phyloP scores from a whole-genome alignment of 352 stramenopile genomes.

The Phytophthora pisi region DNA sequence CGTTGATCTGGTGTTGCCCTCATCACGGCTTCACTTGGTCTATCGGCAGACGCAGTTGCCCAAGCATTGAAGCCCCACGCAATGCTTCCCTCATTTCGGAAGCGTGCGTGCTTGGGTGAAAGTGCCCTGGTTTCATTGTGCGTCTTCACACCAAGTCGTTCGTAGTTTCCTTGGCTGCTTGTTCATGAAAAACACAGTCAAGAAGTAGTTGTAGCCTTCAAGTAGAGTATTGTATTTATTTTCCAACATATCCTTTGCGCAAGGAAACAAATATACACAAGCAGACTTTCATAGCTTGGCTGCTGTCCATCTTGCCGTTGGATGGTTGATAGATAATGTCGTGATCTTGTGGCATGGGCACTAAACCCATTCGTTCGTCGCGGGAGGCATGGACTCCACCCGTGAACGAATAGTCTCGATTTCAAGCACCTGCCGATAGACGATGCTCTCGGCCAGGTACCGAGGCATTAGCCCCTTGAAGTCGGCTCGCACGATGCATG shows the following conservation, averaged over 20 bases:
- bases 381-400: conserved; percentile 43
- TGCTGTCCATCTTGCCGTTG: conserved; percentile 34
- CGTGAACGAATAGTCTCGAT: conserved; percentile 55
- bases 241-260: conserved; percentile 21
- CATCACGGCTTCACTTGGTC: conserved; percentile 46
- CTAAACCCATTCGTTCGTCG: conserved; percentile 37
- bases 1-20: conserved; percentile 31
- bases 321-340: conserved; percentile 38
- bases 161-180: not conserved
- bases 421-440: conserved; percentile 74
- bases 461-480: conserved; percentile 70
- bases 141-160: conserved; percentile 24
- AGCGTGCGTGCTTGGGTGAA: not conserved
- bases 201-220: conserved; percentile 7
- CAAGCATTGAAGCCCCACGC: not conserved
- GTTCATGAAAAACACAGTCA: not conserved
- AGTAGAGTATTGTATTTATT: conserved; percentile 29
- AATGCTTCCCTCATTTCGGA: conserved; percentile 38
- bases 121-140: conserved; percentile 1
- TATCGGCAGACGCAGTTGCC: not conserved
- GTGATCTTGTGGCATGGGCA: not conserved
- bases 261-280: conserved; percentile 33
- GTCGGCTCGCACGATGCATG: conserved; percentile 59
- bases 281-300: conserved; percentile 17
- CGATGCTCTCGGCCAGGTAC: conserved; percentile 78